Evolutionary conservation across 805 yeast genomes (phyloP).

Genomic region (Metschnikowia sp.): DNA sequence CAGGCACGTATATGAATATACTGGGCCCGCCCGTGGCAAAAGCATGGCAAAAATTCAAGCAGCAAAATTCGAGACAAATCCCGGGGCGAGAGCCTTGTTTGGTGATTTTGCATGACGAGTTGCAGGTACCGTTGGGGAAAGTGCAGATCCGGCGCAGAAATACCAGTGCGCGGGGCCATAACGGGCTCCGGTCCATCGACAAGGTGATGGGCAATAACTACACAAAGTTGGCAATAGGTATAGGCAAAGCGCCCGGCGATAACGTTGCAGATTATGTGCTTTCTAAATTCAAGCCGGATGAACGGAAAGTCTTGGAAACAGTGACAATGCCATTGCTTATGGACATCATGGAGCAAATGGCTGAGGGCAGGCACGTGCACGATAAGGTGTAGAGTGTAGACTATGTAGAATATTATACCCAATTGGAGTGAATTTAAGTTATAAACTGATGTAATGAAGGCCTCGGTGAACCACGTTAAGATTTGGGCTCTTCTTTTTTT

Average conservation of each 20-base stretch:
- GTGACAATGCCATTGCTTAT: constrained; percentile 42
- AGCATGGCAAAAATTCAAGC: constrained; percentile 39
- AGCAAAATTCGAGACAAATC: constrained; percentile 8
- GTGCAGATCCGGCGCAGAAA: constrained; percentile 58
- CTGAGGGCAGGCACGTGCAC: constrained; percentile 12
- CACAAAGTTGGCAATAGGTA: constrained; percentile 71
- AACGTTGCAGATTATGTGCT: constrained; percentile 66
- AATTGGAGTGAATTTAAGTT: too few relatives aligned
- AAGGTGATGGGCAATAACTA: constrained; percentile 47
- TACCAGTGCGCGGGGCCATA: constrained; percentile 75
- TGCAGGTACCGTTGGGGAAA: constrained; percentile 63
- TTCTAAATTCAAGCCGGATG: constrained; percentile 45
- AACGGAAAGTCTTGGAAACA: constrained; percentile 37
- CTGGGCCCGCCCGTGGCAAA: constrained; percentile 58
- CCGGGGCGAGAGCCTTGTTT: constrained; percentile 24
- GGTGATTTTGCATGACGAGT: constrained; percentile 76
- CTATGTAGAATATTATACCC: too few relatives aligned
- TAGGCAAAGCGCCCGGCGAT: constrained; percentile 59
- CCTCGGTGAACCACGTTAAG: too few relatives aligned
- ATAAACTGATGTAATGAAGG: too few relatives aligned
- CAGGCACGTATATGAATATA: constrained; percentile 63
- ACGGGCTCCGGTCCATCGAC: constrained; percentile 68
- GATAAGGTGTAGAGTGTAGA: constrained; percentile 2
- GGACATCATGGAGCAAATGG: constrained; percentile 35
- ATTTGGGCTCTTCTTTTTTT: too few relatives aligned